phyloP scores from a whole-genome alignment of 352 stramenopile genomes.

The Blastocystis sp. region DNA sequence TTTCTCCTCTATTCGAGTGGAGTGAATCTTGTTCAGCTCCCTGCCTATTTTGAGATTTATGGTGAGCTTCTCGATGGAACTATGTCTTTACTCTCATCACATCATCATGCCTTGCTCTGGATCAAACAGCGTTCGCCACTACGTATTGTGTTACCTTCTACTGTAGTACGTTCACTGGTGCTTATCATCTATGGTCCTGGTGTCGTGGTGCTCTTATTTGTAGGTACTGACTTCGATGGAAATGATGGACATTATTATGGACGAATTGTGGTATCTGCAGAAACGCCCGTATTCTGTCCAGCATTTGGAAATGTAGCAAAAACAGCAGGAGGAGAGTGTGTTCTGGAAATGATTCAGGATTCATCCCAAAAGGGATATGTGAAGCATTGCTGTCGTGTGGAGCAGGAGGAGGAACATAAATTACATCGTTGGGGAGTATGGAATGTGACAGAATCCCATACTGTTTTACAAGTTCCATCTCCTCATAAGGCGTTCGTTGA shows the following conservation, averaged over 20 bases:
- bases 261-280: neutral
- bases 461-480: neutral
- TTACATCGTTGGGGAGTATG: neutral
- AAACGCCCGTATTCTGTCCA: neutral
- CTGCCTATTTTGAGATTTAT: neutral
- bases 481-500: neutral
- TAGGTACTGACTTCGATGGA: neutral
- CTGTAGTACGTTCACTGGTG: neutral
- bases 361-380: neutral
- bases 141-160: neutral
- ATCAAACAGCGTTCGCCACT: neutral
- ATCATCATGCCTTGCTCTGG: conserved; percentile 16
- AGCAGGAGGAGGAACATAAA: neutral
- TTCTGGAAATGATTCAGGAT: neutral
- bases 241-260: neutral
- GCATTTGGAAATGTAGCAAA: neutral
- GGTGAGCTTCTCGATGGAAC: neutral
- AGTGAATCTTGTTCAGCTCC: neutral
- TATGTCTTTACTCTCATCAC: neutral
- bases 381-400: neutral
- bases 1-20: conserved; percentile 6
- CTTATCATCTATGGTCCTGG: neutral
- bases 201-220: neutral
- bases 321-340: neutral
- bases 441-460: neutral